Conservation (phyloP, 495 filamentous ascomycete species). For the Cladorrhinum samala region DNA sequence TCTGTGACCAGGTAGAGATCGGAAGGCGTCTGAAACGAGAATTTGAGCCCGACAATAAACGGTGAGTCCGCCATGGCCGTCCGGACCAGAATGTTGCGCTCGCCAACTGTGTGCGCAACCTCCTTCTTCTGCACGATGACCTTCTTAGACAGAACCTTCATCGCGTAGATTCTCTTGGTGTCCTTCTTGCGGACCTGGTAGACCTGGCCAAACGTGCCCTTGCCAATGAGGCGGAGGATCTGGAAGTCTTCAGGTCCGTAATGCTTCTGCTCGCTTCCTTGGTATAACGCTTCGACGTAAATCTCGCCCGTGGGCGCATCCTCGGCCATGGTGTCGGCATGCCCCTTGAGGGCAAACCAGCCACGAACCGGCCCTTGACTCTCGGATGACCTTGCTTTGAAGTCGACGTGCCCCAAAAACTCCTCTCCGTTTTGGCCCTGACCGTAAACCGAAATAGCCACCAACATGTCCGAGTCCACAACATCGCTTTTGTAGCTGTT, state of each 20-base stretch:
- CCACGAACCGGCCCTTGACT: constrained; percentile 68
- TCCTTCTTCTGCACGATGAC: constrained; percentile 99
- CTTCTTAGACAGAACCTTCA: constrained; percentile 99
- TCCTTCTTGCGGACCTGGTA: constrained; percentile 99
- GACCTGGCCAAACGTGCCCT: constrained; percentile 98
- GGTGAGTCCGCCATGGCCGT: constrained; percentile 94
- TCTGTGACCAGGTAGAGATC: constrained; percentile 98
- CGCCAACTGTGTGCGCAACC: constrained; percentile 91
- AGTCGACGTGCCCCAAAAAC: constrained; percentile 84
- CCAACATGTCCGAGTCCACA: constrained; percentile 81
- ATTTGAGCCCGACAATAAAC: constrained; percentile 97
- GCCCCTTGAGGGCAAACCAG: constrained; percentile 76
- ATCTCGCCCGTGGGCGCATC: constrained; percentile 81
- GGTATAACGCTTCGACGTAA: constrained; percentile 75
- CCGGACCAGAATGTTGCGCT: constrained; percentile 93
- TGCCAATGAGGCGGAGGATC: constrained; percentile 92
- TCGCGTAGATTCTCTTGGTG: constrained; percentile 91
- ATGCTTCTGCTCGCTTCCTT: constrained; percentile 84
- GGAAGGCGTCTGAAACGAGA: constrained; percentile 95
- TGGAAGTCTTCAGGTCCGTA: constrained; percentile 97
- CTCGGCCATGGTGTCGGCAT: constrained; percentile 46
- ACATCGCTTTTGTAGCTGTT: constrained; percentile 66
- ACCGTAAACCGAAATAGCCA: constrained; percentile 93
- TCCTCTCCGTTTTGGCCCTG: constrained; percentile 71
- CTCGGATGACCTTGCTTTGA: constrained; percentile 56